These are phyloP conservation scores for Raffaelea ambrosiae DNA, from an alignment of 2,329 filamentous ascomycete genomes.

Conservation along the genomic window DNA sequence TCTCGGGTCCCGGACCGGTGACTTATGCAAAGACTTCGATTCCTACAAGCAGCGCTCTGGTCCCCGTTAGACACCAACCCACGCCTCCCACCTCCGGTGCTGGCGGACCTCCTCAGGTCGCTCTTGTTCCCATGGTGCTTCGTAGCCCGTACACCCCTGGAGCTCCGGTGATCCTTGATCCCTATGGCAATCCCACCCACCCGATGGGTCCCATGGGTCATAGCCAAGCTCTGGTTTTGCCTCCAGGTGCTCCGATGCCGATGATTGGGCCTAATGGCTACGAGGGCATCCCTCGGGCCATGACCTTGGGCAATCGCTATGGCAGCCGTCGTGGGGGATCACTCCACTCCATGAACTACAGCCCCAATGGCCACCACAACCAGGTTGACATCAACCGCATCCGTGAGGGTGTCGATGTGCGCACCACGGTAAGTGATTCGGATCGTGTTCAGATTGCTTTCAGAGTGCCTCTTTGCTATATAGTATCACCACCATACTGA, in stretches of 20 bases:
- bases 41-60: background rate
- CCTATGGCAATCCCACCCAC: conserved; percentile 20
- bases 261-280: conserved; percentile 16
- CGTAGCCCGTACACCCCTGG: conserved; percentile 21
- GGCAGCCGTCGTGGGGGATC: conserved; percentile 42
- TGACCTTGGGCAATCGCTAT: conserved; percentile 23
- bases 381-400: conserved; percentile 55
- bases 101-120: conserved; percentile 22
- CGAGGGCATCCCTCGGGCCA: conserved; percentile 30
- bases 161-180: conserved; percentile 24
- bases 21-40: conserved; percentile 2
- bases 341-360: conserved; percentile 33
- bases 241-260: background rate
- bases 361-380: conserved; percentile 46
- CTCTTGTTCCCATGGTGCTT: conserved; percentile 28
- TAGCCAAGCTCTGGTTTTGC: conserved; percentile 8
- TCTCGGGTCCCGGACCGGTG: background rate
- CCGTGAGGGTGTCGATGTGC: conserved; percentile 59
- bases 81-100: conserved; percentile 13
- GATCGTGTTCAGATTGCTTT: background rate
- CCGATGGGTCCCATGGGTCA: conserved; percentile 16
- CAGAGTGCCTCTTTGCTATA: too few relatives aligned
- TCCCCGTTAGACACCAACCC: conserved; percentile 7
- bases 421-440: conserved; percentile 55
- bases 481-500: background rate